phyloP scores from a whole-genome alignment of 768 basidiomycete species.

The Kwoniella shandongensis region DNA sequence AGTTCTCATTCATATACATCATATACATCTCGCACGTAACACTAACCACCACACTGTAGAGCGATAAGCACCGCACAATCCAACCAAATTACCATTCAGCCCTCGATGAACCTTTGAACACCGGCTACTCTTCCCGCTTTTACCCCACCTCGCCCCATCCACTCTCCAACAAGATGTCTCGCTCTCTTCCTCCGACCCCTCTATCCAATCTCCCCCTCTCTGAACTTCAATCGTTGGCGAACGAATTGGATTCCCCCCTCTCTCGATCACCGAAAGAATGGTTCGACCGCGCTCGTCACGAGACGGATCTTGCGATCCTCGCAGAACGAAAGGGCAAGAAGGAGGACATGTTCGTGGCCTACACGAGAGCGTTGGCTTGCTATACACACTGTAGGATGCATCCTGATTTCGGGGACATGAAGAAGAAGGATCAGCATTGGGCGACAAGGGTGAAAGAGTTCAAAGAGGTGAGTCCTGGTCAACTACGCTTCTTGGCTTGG shows the following conservation, averaged over 20 bases:
- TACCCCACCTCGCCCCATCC: background rate
- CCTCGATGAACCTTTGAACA: no score
- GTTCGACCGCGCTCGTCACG: constrained; percentile 38
- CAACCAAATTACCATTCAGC: no score
- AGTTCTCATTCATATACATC: no score
- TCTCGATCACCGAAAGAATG: constrained; percentile 30
- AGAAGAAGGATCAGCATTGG: constrained; percentile 34
- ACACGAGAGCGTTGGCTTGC: constrained; percentile 29
- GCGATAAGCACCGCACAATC: no score
- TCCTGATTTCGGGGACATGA: constrained; percentile 23
- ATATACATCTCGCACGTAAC: no score
- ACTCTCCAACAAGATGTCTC: constrained; percentile 25
- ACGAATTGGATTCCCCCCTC: constrained; percentile 17
- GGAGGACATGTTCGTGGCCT: constrained; percentile 47
- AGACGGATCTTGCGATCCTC: constrained; percentile 35
- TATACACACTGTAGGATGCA: constrained; percentile 36
- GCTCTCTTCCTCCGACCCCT: constrained; percentile 31
- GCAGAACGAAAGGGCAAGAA: constrained; percentile 38
- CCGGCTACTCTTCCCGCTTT: no score
- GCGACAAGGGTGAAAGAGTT: constrained; percentile 39
- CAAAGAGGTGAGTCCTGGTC: constrained; percentile 40
- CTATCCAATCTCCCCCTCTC: constrained; percentile 29
- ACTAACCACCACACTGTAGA: no score
- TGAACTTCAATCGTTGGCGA: constrained; percentile 22
- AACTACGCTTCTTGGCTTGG: background rate